Conservation (phyloP, 228 moss, liverwort and hornwort species). For the Sphagnum fallax region DNA sequence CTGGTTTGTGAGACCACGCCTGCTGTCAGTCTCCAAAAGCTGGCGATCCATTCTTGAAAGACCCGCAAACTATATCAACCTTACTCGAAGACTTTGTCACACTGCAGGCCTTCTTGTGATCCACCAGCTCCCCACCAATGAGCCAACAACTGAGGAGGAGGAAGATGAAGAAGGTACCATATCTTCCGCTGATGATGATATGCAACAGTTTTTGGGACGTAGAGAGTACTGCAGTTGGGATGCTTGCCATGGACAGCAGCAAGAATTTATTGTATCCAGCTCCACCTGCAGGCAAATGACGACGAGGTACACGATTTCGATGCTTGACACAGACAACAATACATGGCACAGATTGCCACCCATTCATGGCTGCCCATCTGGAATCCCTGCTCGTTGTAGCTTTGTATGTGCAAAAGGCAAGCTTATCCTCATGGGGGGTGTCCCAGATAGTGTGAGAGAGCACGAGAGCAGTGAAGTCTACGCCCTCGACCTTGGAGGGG, state of each 20-base stretch:
- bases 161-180: constrained; percentile 1
- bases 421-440: constrained; percentile 38
- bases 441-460: constrained; percentile 27
- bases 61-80: constrained; percentile 4
- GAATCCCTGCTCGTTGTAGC: constrained; percentile 21
- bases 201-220: constrained; percentile 2
- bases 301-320: constrained; percentile 23
- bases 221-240: background rate
- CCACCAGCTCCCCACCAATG: constrained; percentile 9
- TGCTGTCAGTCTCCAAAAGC: constrained; percentile 23
- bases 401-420: constrained; percentile 36
- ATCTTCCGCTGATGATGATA: constrained; percentile 27
- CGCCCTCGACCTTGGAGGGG: constrained; percentile 29
- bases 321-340: constrained; percentile 16
- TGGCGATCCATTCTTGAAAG: constrained; percentile 19
- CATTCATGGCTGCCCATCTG: constrained; percentile 13
- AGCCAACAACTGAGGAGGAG: background rate
- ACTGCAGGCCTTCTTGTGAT: constrained; percentile 17
- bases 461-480: constrained; percentile 34
- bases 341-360: constrained; percentile 34
- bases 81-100: constrained; percentile 18
- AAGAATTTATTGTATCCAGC: background rate
- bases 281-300: constrained; percentile 11
- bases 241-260: background rate
- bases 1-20: constrained; percentile 22